Percentiles rank a stretch among this genome's conserved stretches.
Evolutionary conservation across 441 rosid species (phyloP).

Genomic region (Eugenia klotzschiana): DNA sequence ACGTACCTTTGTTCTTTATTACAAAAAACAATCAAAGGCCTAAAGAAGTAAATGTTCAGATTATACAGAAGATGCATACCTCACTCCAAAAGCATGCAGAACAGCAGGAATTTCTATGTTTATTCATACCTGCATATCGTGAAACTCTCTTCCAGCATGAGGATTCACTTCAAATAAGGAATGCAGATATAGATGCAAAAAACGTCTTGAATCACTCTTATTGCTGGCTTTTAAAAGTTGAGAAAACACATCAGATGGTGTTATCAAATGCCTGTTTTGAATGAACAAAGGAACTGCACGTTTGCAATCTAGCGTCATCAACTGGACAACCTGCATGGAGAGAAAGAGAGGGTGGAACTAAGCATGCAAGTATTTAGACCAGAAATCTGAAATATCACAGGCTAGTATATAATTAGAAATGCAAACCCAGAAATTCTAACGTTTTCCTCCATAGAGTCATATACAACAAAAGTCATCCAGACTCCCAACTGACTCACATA

Average conservation of each 20-base stretch:
- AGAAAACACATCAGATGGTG: constrained; percentile 76
- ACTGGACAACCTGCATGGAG: constrained; percentile 59
- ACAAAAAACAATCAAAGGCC: neutral
- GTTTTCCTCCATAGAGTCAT: neutral
- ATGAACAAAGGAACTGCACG: constrained; percentile 68
- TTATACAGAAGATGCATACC: neutral
- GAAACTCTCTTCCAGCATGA: constrained; percentile 80
- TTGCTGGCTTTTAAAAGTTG: constrained; percentile 47
- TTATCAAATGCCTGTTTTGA: constrained; percentile 65
- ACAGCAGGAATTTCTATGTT: neutral
- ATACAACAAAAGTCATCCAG: neutral
- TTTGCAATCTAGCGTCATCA: constrained; percentile 87
- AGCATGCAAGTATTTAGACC: neutral
- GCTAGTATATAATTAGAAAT: neutral
- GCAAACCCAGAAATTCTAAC: neutral
- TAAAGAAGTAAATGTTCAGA: neutral
- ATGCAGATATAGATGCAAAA: constrained; percentile 76
- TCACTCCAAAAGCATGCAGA: neutral
- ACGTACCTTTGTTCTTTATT: neutral
- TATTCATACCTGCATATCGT: constrained; percentile 86
- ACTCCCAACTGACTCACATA: neutral
- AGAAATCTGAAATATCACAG: neutral
- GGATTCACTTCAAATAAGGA: constrained; percentile 71
- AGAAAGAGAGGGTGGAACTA: neutral
- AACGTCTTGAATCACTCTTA: constrained; percentile 70